Percentiles rank a stretch among this genome's conserved stretches.
phyloP scores from a whole-genome alignment of 2,329 filamentous ascomycete species.

The Hortaea werneckii region DNA sequence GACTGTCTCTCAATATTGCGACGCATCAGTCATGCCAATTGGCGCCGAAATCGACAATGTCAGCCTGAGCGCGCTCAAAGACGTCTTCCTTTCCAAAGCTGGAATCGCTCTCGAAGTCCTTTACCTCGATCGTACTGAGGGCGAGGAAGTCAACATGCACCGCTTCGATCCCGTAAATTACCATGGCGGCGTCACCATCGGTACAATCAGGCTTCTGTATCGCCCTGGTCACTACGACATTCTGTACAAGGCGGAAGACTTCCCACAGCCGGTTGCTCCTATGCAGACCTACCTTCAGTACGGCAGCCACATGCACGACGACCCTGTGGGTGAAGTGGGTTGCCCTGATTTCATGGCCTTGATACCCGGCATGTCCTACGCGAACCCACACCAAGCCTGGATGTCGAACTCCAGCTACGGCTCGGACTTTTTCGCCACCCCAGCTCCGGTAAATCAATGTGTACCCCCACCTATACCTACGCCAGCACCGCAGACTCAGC shows the following conservation, averaged over 20 bases:
- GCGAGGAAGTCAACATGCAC: constrained; percentile 63
- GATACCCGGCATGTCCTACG: constrained; percentile 38
- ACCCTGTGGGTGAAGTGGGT: constrained; percentile 19
- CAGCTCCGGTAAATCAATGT: constrained; percentile 15
- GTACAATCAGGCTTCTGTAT: constrained; percentile 60
- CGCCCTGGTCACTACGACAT: constrained; percentile 85
- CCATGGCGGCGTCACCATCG: constrained; percentile 32
- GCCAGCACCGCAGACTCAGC: constrained; percentile 16
- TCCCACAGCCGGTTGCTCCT: constrained; percentile 25
- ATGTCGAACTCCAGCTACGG: constrained; percentile 15
- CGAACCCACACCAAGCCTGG: constrained; percentile 13
- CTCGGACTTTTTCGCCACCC: constrained; percentile 16
- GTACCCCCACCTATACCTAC: constrained; percentile 12
- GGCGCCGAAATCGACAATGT: constrained; percentile 83
- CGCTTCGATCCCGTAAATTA: constrained; percentile 43
- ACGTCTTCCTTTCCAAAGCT: constrained; percentile 68
- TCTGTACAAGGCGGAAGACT: constrained; percentile 60
- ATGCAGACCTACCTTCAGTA: constrained; percentile 27
- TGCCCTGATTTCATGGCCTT: constrained; percentile 32
- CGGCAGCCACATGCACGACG: constrained; percentile 15
- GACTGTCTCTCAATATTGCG: constrained; percentile 58
- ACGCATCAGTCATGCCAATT: constrained; percentile 59
- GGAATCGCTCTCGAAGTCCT: constrained; percentile 76
- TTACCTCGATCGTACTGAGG: constrained; percentile 79
- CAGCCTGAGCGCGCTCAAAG: constrained; percentile 66